phyloP scores from a whole-genome alignment of 768 basidiomycete species.

The Jaapia argillacea region DNA sequence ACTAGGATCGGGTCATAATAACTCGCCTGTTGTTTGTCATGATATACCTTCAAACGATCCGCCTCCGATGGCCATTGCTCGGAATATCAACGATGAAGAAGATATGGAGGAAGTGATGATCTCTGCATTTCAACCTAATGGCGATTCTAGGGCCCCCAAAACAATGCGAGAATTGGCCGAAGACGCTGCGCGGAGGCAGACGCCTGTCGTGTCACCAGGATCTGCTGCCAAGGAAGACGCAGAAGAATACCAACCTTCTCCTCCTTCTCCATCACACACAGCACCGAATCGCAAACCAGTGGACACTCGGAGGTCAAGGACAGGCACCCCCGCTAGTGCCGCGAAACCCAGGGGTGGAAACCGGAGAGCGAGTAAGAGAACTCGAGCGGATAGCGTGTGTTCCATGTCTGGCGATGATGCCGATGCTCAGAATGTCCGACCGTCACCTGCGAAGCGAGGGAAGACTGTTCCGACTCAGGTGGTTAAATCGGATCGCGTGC shows the following conservation, averaged over 20 bases:
- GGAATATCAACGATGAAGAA: constrained; percentile 22
- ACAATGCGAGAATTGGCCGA: constrained; percentile 62
- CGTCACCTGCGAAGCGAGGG: constrained; percentile 20
- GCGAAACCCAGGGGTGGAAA: constrained; percentile 3
- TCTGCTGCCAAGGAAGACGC: not conserved
- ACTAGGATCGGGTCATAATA: not conserved
- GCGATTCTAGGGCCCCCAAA: constrained; percentile 27
- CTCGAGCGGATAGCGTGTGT: constrained; percentile 12
- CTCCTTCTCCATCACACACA: not conserved
- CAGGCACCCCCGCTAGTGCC: not conserved
- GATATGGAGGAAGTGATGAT: constrained; percentile 14
- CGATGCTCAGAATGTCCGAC: constrained; percentile 8
- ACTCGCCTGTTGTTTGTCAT: not conserved
- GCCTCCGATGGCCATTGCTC: constrained; percentile 14
- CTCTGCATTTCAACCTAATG: not conserved
- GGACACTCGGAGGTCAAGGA: not conserved
- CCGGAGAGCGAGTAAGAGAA: constrained; percentile 16
- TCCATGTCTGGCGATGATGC: constrained; percentile 9
- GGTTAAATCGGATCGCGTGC: constrained; percentile 27
- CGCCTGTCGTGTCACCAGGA: not conserved
- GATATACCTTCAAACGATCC: not conserved
- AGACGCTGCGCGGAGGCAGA: constrained; percentile 16
- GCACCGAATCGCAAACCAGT: not conserved
- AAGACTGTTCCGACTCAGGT: constrained; percentile 4
- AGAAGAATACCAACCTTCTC: constrained; percentile 2